Evolutionary conservation across 169 alveolate species (phyloP), one percentile per base, ranked within the genome.

Genomic region (Babesia ovis): DNA sequence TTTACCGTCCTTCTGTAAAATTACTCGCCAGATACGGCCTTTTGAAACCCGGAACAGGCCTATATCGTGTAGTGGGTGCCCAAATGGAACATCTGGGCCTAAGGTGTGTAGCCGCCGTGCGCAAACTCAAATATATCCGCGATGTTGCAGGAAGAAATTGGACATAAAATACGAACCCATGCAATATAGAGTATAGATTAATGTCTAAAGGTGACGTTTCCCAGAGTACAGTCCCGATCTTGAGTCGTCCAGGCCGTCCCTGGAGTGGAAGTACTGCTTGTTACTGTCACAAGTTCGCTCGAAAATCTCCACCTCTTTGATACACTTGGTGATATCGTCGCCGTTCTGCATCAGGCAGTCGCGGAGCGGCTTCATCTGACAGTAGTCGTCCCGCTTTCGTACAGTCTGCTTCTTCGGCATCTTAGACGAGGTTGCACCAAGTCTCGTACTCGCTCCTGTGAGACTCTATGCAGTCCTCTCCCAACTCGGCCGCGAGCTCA

Each of bases 181-280:
- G 14, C 46, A 9, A 39, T 39, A 9, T 39, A 39, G 14, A 39
- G 46, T 39, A 39, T 9, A 39, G 46, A 9, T 39, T 39, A 39
- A 39, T 39, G 46, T 14, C 53, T 60, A 80, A 8, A 80, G 35
- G 64, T 80, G 88, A 58, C 79, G 85, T 77, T 90, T 85, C 37
- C 96, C 96, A 0, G 95, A 83, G 76, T 68, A 91, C 37, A 92
- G 77, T 2, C 94, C 93, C 18, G 91, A 74, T 42, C 93, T 69
- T 29, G 92, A 91, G 76, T 92, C 96, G 82, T 92, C 96, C 27
- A 92, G 89, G 12, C 96, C 95, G 42, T 91, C 94, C 70, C 91
- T 77, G 48, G 92, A 91, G 56, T 92, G 96, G 45, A 92, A 92
- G 69, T 92, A 92, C 59, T 74, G 90, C 54, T 77, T 68, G 57